Evolutionary conservation across 331 rosid genomes (phyloP), one percentile per base, ranked within the genome.

Genomic region (Quercus tomentella): DNA sequence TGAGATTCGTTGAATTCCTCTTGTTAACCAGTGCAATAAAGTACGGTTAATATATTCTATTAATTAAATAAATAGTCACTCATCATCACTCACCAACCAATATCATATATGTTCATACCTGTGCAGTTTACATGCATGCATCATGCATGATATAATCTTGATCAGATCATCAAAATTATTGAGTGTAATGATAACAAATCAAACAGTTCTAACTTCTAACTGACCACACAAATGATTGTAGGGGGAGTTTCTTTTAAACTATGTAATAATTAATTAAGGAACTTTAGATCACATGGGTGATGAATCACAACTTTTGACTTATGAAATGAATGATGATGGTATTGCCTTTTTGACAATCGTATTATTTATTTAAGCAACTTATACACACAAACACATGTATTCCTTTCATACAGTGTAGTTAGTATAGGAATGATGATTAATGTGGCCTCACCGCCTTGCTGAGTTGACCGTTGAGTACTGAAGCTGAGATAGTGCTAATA

Each of bases 1-100:
- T 8, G 11, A 8, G 0, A 41, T 41, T 0, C 0, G 1, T 41
- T 41, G 1, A 0, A 41, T 7, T 8, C 2, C 12, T 8, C 1
- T 1, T n/a, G n/a, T 41, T 8, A 41, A 41, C 45, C 2, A 41
- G 3, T 8, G 11, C 45, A 41, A 8, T 41, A 3, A 9, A 41
- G 3, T 0, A 41, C 12, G 0, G 0, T 7, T 37, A 37, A 37
- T 37, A 8, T 8, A 41, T 41, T 41, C 1, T 41, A 41, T 3
- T 2, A 49, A 49, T 3, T 49, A 49, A 49, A 49, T 14, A 49
- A 49, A 49, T 49, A 14, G 15, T 49, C 54, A 49, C 17, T 12
- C 54, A 49, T 49, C 54, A 49, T 12, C 17, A 12, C 54, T 49
- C 54, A 49, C 54, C 54, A 49, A 11, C 54, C 54, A 49, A 14